These are phyloP conservation scores for Ettlia oleoabundans DNA, from an alignment of 139 green algal species.

Conservation along the genomic window DNA sequence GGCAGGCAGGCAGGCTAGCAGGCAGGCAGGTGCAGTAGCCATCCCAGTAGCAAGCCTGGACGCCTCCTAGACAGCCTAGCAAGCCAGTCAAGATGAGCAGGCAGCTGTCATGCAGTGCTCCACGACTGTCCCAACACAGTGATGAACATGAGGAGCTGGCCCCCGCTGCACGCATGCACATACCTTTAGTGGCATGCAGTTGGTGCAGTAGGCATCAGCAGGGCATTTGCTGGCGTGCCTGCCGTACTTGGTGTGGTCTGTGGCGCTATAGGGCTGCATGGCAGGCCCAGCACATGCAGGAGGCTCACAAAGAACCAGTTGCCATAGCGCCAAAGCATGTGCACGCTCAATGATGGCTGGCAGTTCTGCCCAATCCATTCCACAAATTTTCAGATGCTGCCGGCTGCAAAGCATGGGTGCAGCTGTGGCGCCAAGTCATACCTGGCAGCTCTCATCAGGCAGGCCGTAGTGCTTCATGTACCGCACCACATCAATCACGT, in stretches of 20 bases:
- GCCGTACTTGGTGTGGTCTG: conserved; percentile 59
- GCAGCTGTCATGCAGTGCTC: too few relatives aligned
- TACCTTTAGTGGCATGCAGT: conserved; percentile 63
- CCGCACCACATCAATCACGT: conserved; percentile 61
- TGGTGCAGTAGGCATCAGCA: conserved; percentile 51
- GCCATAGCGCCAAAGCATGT: too few relatives aligned
- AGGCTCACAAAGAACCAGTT: too few relatives aligned
- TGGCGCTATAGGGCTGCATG: conserved; percentile 49
- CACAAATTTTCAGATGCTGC: too few relatives aligned
- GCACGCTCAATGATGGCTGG: too few relatives aligned
- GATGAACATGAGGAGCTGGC: neutral
- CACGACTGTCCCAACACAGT: neutral
- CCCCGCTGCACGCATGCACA: neutral
- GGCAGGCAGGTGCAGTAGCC: neutral
- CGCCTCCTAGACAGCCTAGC: neutral
- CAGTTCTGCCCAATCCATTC: too few relatives aligned
- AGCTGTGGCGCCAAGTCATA: neutral
- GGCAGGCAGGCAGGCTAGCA: neutral
- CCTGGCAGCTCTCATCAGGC: conserved; percentile 61
- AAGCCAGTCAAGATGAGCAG: too few relatives aligned
- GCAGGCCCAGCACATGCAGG: too few relatives aligned
- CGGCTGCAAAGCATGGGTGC: neutral
- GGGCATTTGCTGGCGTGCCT: conserved; percentile 54
- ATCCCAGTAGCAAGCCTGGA: neutral
- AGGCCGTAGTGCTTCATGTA: conserved; percentile 69